Evolutionary conservation across 2,329 filamentous ascomycete genomes (phyloP).

Genomic region (Pestalotiopsis sp.): DNA sequence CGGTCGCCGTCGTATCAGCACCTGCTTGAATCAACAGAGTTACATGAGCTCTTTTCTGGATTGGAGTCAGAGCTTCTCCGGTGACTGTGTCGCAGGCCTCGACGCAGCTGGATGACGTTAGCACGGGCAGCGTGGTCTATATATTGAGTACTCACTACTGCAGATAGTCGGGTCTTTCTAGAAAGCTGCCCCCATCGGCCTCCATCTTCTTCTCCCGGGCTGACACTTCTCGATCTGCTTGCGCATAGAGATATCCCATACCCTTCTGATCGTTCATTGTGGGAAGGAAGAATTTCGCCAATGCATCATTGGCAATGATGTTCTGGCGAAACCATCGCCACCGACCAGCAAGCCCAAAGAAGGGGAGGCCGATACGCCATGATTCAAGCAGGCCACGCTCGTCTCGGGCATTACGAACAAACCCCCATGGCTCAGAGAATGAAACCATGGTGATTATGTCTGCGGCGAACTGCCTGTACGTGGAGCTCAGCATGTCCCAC

Average conservation of each 20-base stretch:
- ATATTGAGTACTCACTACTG: slow-evolving; percentile 29
- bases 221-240: slow-evolving; percentile 34
- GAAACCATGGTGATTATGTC: slow-evolving; percentile 43
- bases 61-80: slow-evolving; percentile 6
- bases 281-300: slow-evolving; percentile 31
- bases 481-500: neutral
- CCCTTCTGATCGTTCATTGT: slow-evolving; percentile 29
- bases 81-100: slow-evolving; percentile 30
- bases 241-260: slow-evolving; percentile 39
- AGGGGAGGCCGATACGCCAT: slow-evolving; percentile 37
- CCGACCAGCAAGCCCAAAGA: slow-evolving; percentile 39
- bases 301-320: slow-evolving; percentile 25
- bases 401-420: slow-evolving; percentile 39
- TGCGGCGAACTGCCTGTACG: slow-evolving; percentile 36
- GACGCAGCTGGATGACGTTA: slow-evolving; percentile 22
- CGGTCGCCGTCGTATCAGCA: slow-evolving; percentile 14
- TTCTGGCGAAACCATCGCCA: slow-evolving; percentile 36
- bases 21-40: slow-evolving; percentile 16
- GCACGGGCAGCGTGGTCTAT: neutral
- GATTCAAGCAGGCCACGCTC: slow-evolving; percentile 36
- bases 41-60: slow-evolving; percentile 31
- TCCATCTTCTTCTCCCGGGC: slow-evolving; percentile 25
- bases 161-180: slow-evolving; percentile 33
- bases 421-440: slow-evolving; percentile 40
- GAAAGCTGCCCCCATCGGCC: slow-evolving; percentile 15